Evolutionary conservation across 768 basidiomycete genomes (phyloP).

Genomic region (Lactifluus pinguis): DNA sequence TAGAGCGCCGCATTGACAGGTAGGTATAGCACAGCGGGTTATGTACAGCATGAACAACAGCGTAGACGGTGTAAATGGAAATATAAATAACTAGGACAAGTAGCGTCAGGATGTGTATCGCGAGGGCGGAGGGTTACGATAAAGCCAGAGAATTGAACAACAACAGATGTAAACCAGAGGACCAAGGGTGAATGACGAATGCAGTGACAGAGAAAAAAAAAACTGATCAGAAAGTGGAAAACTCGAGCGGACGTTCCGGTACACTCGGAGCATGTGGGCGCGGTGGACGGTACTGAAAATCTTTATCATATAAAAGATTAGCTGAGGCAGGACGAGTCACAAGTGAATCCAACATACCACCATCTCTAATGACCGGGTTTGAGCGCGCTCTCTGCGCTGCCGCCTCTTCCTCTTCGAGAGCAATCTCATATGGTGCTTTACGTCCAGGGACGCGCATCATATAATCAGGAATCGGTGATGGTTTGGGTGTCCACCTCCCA

Average conservation of each 20-base stretch:
- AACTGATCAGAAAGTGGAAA: conserved; percentile 50
- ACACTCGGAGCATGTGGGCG: conserved; percentile 38
- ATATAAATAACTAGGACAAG: conserved; percentile 2
- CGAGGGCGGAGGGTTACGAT: not conserved
- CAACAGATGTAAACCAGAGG: conserved; percentile 5
- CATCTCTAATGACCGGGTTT: conserved; percentile 62
- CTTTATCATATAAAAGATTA: conserved; percentile 22
- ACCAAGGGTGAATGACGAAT: not conserved
- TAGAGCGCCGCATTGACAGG: not conserved
- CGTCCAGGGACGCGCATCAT: conserved; percentile 54
- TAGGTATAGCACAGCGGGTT: conserved; percentile 15
- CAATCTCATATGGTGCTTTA: conserved; percentile 59
- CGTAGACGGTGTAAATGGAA: not conserved
- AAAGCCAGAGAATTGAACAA: conserved; percentile 6
- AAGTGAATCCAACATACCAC: conserved; percentile 23
- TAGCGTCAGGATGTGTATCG: conserved; percentile 6
- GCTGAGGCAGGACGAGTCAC: not conserved
- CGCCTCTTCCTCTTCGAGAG: conserved; percentile 58
- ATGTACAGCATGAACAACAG: conserved; percentile 15
- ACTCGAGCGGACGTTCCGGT: conserved; percentile 38
- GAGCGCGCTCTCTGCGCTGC: conserved; percentile 38
- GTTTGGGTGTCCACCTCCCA: conserved; percentile 66
- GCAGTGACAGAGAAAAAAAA: not conserved
- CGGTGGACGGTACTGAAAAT: conserved; percentile 59
- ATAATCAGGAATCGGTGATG: conserved; percentile 33